Percentiles rank a stretch among this genome's conserved stretches.
These are phyloP conservation scores for Phytophthora rubi DNA, from an alignment of 352 stramenopile genomes.

Conservation along the genomic window DNA sequence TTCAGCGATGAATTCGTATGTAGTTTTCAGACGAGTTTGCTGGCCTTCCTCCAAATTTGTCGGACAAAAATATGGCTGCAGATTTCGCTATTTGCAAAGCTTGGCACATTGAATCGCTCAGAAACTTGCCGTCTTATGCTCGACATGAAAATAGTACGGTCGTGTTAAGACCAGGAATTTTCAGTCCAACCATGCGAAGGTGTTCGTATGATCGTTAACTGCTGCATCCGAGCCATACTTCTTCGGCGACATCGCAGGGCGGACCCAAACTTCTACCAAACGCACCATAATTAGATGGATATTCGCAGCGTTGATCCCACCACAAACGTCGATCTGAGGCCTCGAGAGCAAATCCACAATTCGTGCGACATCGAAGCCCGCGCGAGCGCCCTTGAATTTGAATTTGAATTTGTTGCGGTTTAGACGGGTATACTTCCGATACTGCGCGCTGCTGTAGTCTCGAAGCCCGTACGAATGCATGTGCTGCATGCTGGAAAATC, in stretches of 20 bases:
- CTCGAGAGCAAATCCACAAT: background rate
- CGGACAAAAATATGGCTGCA: conserved; percentile 24
- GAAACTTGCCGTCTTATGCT: background rate
- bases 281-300: conserved; percentile 1
- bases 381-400: too few species aligned
- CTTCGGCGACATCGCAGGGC: conserved; percentile 20
- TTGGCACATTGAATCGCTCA: background rate
- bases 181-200: background rate
- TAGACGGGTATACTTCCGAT: too few species aligned
- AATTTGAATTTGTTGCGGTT: too few species aligned
- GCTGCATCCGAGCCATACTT: conserved; percentile 31
- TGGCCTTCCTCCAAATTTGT: background rate
- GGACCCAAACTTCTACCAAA: conserved; percentile 16
- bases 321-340: conserved; percentile 8
- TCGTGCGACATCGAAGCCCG: conserved; percentile 3
- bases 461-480: conserved; percentile 8
- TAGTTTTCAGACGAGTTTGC: background rate
- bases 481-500: background rate
- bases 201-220: background rate
- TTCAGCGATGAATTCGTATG: background rate
- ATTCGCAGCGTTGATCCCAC: conserved; percentile 12
- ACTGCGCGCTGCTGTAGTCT: background rate
- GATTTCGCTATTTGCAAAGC: conserved; percentile 6
- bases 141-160: background rate
- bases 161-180: background rate